These are phyloP conservation scores for Blastocystis sp. DNA, from an alignment of 352 stramenopile species.

Conservation along the genomic window DNA sequence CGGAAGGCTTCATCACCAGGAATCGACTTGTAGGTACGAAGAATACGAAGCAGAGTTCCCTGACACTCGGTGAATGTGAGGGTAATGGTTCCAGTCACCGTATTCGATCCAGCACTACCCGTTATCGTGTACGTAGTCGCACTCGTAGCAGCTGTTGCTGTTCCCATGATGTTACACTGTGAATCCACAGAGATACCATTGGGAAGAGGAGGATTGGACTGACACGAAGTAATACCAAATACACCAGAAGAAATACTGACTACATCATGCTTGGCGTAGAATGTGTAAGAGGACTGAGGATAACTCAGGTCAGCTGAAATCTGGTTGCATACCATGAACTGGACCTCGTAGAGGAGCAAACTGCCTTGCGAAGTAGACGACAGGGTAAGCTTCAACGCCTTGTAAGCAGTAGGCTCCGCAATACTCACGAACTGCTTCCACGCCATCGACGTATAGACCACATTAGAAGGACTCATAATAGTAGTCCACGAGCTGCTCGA, in stretches of 20 bases:
- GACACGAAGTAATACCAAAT: neutral
- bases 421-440: neutral
- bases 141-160: neutral
- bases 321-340: neutral
- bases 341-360: neutral
- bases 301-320: neutral
- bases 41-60: neutral
- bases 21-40: neutral
- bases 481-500: neutral
- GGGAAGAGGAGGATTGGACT: neutral
- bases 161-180: neutral
- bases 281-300: neutral
- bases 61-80: neutral
- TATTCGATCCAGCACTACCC: neutral
- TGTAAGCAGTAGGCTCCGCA: neutral
- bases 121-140: neutral
- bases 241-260: neutral
- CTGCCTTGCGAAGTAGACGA: neutral
- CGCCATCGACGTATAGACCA: neutral
- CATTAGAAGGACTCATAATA: neutral
- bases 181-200: neutral
- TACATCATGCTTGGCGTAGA: neutral
- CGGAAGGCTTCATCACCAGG: neutral
- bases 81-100: neutral
- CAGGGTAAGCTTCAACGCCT: neutral